phyloP scores from a whole-genome alignment of 305 asterid species.

The Salvia sclarea region DNA sequence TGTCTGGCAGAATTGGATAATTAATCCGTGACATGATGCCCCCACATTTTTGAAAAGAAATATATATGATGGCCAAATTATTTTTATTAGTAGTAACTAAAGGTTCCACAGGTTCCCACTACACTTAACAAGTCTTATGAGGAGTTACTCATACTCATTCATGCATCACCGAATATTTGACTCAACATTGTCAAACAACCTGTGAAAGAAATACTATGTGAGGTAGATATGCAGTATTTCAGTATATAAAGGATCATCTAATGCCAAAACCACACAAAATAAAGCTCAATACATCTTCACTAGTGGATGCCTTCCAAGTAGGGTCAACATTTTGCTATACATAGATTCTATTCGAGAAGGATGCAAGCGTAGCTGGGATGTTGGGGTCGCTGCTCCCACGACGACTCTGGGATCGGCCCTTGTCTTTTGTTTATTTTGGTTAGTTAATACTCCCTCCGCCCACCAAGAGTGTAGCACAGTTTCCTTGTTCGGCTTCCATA shows the following conservation, averaged over 20 bases:
- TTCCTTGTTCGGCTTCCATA: no score
- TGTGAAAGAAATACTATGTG: not conserved
- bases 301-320: conserved; percentile 12
- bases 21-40: conserved; percentile 9
- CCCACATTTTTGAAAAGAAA: not conserved
- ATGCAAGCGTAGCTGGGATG: not conserved
- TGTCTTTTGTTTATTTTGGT: not conserved
- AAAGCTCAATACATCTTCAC: conserved; percentile 21
- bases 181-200: conserved; percentile 11
- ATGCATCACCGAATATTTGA: conserved; percentile 4
- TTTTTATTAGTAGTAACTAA: conserved; percentile 17
- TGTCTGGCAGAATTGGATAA: not conserved
- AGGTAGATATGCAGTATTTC: conserved; percentile 13
- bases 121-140: not conserved
- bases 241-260: not conserved
- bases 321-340: conserved; percentile 2
- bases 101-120: conserved; percentile 15
- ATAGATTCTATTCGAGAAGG: not conserved
- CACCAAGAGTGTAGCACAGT: no score
- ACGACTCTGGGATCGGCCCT: not conserved
- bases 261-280: not conserved
- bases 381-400: not conserved
- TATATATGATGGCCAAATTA: not conserved
- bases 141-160: conserved; percentile 11
- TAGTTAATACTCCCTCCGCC: no score